A percentile compares a stretch with the other conserved stretches of the same genome.
Evolutionary conservation across 2,329 filamentous ascomycete genomes (phyloP).

Genomic region (Exserohilum turcica): DNA sequence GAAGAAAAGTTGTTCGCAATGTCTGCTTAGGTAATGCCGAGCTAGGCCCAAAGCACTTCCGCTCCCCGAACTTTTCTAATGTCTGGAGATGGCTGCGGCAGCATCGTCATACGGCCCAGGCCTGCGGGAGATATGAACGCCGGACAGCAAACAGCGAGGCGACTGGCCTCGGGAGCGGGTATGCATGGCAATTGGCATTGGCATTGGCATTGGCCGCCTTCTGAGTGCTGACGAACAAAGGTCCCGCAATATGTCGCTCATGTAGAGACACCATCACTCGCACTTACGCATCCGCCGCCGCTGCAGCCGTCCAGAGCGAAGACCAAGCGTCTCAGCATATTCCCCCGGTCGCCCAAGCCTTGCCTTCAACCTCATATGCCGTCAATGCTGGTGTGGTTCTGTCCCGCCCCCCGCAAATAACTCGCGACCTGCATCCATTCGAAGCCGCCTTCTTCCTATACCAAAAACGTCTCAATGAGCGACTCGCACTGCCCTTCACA

Average conservation of each 20-base stretch:
- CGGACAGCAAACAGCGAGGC: slow-evolving; percentile 53
- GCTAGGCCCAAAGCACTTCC: slow-evolving; percentile 38
- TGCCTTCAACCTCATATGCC: slow-evolving; percentile 51
- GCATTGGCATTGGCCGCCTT: background rate
- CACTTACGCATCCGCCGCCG: slow-evolving; percentile 43
- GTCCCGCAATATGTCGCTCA: slow-evolving; percentile 52
- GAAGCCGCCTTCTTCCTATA: slow-evolving; percentile 96
- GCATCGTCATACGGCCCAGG: slow-evolving; percentile 14
- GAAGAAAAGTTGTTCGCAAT: slow-evolving; percentile 25
- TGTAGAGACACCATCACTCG: slow-evolving; percentile 51
- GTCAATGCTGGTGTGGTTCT: slow-evolving; percentile 74
- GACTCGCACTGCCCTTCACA: slow-evolving; percentile 83
- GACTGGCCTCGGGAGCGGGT: slow-evolving; percentile 50
- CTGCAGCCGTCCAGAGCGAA: slow-evolving; percentile 46
- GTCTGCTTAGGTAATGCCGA: slow-evolving; percentile 20
- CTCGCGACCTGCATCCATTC: slow-evolving; percentile 81
- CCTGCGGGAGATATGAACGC: slow-evolving; percentile 47
- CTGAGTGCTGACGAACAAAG: slow-evolving; percentile 41
- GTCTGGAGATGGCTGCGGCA: slow-evolving; percentile 15
- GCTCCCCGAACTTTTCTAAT: slow-evolving; percentile 39
- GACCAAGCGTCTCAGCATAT: slow-evolving; percentile 34
- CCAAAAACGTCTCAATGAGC: slow-evolving; percentile 95
- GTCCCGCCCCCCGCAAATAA: slow-evolving; percentile 85
- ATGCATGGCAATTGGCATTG: slow-evolving; percentile 11
- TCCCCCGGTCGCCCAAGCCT: slow-evolving; percentile 46